Evolutionary conservation across 495 filamentous ascomycete species (phyloP).

Genomic region (Physcia stellaris): DNA sequence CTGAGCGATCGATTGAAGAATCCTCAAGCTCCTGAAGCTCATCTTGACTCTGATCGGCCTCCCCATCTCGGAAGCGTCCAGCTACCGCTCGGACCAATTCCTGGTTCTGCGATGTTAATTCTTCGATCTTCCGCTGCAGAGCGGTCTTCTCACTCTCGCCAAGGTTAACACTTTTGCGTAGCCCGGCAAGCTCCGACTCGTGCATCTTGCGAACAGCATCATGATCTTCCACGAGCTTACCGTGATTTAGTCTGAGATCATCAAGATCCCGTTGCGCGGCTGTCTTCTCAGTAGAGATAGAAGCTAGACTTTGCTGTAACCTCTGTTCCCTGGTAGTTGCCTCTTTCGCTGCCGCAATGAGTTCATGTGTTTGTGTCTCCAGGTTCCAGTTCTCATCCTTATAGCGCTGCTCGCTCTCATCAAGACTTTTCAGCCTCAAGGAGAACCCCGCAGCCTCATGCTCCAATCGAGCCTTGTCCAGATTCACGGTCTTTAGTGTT

Average conservation of each 20-base stretch:
- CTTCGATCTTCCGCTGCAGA: conserved; percentile 71
- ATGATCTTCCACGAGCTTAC: conserved; percentile 72
- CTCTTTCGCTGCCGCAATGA: conserved; percentile 54
- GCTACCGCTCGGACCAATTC: conserved; percentile 71
- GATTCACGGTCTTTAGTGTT: conserved; percentile 53
- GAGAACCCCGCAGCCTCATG: conserved; percentile 65
- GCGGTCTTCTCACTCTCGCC: conserved; percentile 60
- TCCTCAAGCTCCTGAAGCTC: conserved; percentile 48
- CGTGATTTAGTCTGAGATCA: conserved; percentile 63
- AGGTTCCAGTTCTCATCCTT: conserved; percentile 98
- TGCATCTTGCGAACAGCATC: conserved; percentile 61
- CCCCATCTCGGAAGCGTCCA: conserved; percentile 50
- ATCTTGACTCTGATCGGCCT: conserved; percentile 44
- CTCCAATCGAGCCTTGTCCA: conserved; percentile 66
- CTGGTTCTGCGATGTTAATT: conserved; percentile 72
- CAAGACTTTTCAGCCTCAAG: conserved; percentile 63
- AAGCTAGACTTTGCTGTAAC: conserved; percentile 54
- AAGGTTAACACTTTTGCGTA: conserved; percentile 59
- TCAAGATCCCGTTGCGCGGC: conserved; percentile 70
- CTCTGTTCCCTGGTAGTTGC: conserved; percentile 65
- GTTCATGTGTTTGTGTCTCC: conserved; percentile 76
- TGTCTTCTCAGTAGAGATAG: conserved; percentile 61
- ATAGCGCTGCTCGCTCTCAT: conserved; percentile 87
- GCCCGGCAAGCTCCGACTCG: conserved; percentile 69
- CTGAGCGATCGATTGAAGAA: conserved; percentile 50